Percentiles rank a stretch among this genome's conserved stretches.
These are phyloP conservation scores for Taphrina wiesneri DNA, from an alignment of 1,139 yeast species.

Conservation along the genomic window DNA sequence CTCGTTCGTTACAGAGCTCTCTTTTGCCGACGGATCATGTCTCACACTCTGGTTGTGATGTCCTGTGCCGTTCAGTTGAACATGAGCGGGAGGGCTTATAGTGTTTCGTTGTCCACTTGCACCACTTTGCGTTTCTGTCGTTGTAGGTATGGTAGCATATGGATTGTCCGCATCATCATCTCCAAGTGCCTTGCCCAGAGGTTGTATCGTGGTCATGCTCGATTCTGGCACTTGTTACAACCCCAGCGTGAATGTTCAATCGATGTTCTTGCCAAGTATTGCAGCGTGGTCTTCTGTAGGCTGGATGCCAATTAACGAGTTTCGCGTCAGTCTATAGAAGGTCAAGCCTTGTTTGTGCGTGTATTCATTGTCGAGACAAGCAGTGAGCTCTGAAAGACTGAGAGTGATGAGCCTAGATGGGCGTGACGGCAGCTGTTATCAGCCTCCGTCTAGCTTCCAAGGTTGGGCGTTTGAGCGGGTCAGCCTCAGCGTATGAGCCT, in stretches of 20 bases:
- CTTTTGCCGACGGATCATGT: neutral
- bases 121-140: neutral
- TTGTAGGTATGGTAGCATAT: neutral
- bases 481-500: neutral
- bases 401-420: neutral
- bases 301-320: neutral
- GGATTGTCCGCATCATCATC: slow-evolving; percentile 9
- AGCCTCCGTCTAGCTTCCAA: neutral
- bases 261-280: neutral
- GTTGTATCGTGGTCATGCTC: neutral
- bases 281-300: neutral
- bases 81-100: neutral
- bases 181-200: slow-evolving; percentile 10
- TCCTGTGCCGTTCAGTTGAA: neutral
- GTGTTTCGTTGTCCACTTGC: neutral
- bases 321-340: too few species aligned
- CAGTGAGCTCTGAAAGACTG: too few species aligned
- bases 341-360: too few species aligned
- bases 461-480: neutral
- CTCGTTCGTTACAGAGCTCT: neutral
- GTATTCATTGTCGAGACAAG: too few species aligned
- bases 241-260: neutral
- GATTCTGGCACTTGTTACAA: neutral
- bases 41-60: neutral
- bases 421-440: neutral